These are phyloP conservation scores for Lactarius tabidus DNA, from an alignment of 768 basidiomycete species.

Conservation along the genomic window DNA sequence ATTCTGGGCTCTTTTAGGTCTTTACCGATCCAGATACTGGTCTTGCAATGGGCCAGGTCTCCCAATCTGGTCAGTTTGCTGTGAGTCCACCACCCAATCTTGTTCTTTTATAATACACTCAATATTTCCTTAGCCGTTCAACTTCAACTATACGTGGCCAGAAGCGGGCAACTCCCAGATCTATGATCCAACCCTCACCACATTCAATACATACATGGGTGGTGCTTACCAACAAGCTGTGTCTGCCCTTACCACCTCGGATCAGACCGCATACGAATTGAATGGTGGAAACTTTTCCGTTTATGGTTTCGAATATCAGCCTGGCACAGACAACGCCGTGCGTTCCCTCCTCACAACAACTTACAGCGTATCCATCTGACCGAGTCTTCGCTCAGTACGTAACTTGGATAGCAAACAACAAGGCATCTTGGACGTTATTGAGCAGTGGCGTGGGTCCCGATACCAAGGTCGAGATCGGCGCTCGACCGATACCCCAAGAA, in stretches of 20 bases:
- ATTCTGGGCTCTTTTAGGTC: neutral
- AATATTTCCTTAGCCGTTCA: constrained; percentile 19
- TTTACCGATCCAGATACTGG: neutral
- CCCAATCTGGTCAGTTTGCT: constrained; percentile 25
- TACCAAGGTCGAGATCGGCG: constrained; percentile 31
- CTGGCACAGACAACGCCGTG: constrained; percentile 31
- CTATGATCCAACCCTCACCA: neutral
- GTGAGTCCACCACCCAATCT: constrained; percentile 8
- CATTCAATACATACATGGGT: constrained; percentile 61
- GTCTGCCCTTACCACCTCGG: constrained; percentile 59
- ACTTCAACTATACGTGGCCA: constrained; percentile 19
- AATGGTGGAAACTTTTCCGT: constrained; percentile 34
- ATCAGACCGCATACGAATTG: constrained; percentile 33
- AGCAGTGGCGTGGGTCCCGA: constrained; percentile 37
- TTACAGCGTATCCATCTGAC: neutral
- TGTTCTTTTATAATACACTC: neutral
- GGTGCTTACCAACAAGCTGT: constrained; percentile 82
- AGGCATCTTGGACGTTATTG: constrained; percentile 39
- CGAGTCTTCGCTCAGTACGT: constrained; percentile 33
- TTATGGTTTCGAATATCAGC: constrained; percentile 44
- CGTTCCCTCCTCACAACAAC: neutral
- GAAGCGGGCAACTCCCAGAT: neutral
- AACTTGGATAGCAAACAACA: constrained; percentile 41
- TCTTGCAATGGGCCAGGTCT: constrained; percentile 8
- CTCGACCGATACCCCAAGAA: constrained; percentile 40